Percentiles rank a stretch among this genome's conserved stretches.
Evolutionary conservation across 2,329 filamentous ascomycete genomes (phyloP).

Genomic region (Ceratocystiopsis minuta): DNA sequence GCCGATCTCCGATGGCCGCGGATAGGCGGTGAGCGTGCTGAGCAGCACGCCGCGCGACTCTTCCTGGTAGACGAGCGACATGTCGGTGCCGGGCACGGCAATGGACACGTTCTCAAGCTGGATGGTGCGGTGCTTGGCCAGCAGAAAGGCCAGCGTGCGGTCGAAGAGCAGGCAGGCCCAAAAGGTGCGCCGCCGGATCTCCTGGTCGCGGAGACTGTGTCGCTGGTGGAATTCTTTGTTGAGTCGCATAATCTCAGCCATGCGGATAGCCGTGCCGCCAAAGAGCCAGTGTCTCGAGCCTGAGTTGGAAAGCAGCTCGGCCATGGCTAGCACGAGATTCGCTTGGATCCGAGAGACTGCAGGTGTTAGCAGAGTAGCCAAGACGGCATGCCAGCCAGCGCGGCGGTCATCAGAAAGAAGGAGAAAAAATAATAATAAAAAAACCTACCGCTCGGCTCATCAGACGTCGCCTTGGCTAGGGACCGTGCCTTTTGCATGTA

Average conservation of each 20-base stretch:
- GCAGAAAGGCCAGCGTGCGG: constrained; percentile 1
- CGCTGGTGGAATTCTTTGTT: constrained; percentile 12
- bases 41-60: constrained; percentile 6
- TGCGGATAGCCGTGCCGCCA: constrained; percentile 6
- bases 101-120: constrained; percentile 3
- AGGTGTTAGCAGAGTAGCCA: not conserved
- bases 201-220: constrained; percentile 6
- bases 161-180: constrained; percentile 6
- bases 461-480: constrained; percentile 5
- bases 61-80: constrained; percentile 8
- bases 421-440: too few species aligned
- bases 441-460: constrained; percentile 5
- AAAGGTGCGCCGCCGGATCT: not conserved
- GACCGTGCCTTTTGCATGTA: constrained; percentile 1
- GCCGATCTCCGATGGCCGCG: constrained; percentile 8
- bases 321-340: constrained; percentile 9
- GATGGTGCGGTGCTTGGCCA: constrained; percentile 8
- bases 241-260: not conserved
- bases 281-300: constrained; percentile 11
- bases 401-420: too few species aligned
- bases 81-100: constrained; percentile 8
- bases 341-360: constrained; percentile 9
- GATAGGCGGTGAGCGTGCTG: constrained; percentile 1
- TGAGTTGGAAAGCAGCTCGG: constrained; percentile 10
- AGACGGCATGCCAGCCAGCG: not conserved